These are phyloP conservation scores for Planoprotostelium fungivorum DNA, from an alignment of 78 protist species.

Conservation along the genomic window DNA sequence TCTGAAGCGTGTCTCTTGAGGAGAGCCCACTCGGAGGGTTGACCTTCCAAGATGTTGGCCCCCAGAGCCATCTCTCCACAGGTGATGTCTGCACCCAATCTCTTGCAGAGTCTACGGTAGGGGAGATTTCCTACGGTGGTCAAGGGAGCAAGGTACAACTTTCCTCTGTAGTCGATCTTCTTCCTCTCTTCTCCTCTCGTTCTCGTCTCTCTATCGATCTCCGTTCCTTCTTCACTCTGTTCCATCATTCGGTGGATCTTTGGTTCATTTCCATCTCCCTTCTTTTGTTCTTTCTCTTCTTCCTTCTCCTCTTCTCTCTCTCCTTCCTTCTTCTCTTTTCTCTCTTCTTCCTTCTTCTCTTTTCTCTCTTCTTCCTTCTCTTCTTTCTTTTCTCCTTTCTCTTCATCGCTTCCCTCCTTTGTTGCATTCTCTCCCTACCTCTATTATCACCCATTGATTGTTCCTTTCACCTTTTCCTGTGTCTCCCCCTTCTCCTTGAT, in stretches of 20 bases:
- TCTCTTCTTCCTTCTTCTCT: neutral
- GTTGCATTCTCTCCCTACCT: no score
- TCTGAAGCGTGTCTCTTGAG: slow-evolving; percentile 78
- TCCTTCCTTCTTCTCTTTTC: neutral
- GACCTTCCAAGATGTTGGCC: slow-evolving; percentile 55
- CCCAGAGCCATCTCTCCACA: slow-evolving; percentile 92
- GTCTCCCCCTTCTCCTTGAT: no score
- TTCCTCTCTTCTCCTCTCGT: slow-evolving; percentile 38
- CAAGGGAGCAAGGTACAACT: slow-evolving; percentile 93
- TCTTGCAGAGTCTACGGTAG: slow-evolving; percentile 88
- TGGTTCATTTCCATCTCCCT: neutral
- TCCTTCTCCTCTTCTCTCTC: neutral
- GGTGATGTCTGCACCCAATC: slow-evolving; percentile 78
- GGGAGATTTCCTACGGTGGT: slow-evolving; percentile 99
- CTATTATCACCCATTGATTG: no score
- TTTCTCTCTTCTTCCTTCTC: neutral
- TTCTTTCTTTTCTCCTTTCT: neutral
- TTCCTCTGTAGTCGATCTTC: slow-evolving; percentile 66
- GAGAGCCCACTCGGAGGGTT: slow-evolving; percentile 73
- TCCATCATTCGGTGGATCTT: neutral
- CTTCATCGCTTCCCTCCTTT: neutral
- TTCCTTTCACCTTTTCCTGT: no score
- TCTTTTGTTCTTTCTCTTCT: neutral
- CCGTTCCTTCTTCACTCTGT: slow-evolving; percentile 18
- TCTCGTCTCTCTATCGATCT: slow-evolving; percentile 6